Evolutionary conservation across 2,329 filamentous ascomycete genomes (phyloP), one percentile per base, ranked within the genome.

Genomic region (Byssoonygena ceratinophila): DNA sequence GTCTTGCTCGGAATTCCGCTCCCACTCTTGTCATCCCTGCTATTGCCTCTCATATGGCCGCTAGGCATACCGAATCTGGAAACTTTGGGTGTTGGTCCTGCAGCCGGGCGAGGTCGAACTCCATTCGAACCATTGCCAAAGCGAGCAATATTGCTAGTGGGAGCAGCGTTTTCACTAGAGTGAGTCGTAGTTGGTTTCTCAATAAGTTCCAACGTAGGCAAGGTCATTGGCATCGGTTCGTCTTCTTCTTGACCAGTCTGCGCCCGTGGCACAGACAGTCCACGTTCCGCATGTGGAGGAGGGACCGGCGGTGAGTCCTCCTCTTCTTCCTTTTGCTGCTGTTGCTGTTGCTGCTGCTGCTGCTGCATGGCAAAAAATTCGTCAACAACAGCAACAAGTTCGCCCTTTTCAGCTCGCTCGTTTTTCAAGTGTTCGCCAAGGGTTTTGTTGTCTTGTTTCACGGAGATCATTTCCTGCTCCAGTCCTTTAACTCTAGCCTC

Each of bases 401-500:
- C 71, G 12, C 71, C 71, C 57, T 74, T 74, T 53, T 74, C 71
- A 14, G 70, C 62, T 14, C 71, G 82, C 58, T 74, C 72, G n/a
- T 65, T 60, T 54, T 73, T 69, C 14, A 85, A 59, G 0, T 83
- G 83, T 37, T 76, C 69, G 1, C 81, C 72, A 68, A 87, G 78
- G 2, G 66, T 68, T 46, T 79, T 75, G 58, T 88, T 87, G 60
- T 91, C 85, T 3, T 76, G 72, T 64, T 84, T 81, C 41, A 92
- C 75, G 5, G 82, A 83, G 29, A 74, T 71, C 53, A 92, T 74
- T 53, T 92, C 84, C 4, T 84, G 81, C 60, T 83, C 80, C 9
- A 94, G 76, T 49, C 87, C 84, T 58, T 85, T 80, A 25, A 90
- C 77, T 60, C 86, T 82, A 18, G 87, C 87, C 51, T 84, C 81